A percentile compares a stretch with the other conserved stretches of the same genome.
Evolutionary conservation across 306 rosid genomes (phyloP).

Genomic region (Pterocarpus macrocarpus): DNA sequence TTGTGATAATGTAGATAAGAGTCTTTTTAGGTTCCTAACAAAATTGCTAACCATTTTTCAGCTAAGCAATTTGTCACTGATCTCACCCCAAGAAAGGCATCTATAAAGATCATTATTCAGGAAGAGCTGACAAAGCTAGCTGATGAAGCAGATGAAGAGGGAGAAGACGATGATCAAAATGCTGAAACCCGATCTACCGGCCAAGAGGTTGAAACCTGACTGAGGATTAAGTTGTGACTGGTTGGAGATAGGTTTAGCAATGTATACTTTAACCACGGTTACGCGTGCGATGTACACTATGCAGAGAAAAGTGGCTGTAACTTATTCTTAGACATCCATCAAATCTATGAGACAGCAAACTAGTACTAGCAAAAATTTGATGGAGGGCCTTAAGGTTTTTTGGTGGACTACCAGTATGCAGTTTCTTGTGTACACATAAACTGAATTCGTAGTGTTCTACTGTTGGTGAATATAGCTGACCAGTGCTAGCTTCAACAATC

Average conservation of each 20-base stretch:
- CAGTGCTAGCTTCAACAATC: constrained; percentile 39
- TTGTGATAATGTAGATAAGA: background rate
- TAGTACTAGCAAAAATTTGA: constrained; percentile 46
- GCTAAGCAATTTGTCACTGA: constrained; percentile 70
- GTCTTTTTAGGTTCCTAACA: constrained; percentile 28
- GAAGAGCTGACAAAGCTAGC: constrained; percentile 95
- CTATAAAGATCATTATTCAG: constrained; percentile 89
- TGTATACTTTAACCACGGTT: constrained; percentile 45
- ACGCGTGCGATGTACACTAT: constrained; percentile 40
- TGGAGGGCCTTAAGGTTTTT: constrained; percentile 27
- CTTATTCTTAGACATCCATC: constrained; percentile 48
- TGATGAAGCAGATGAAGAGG: constrained; percentile 84
- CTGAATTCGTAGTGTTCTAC: constrained; percentile 52
- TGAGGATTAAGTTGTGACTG: constrained; percentile 46
- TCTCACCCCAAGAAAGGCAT: constrained; percentile 80
- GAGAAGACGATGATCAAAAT: constrained; percentile 63
- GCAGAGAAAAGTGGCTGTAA: constrained; percentile 57
- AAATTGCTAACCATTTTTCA: constrained; percentile 49
- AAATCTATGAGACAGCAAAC: constrained; percentile 44
- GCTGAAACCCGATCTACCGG: constrained; percentile 60
- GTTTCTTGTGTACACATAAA: constrained; percentile 57
- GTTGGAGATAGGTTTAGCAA: constrained; percentile 57
- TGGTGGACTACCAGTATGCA: constrained; percentile 53
- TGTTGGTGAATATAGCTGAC: constrained; percentile 49
- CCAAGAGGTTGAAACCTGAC: constrained; percentile 73